Base-by-base conservation (phyloP, 768 basidiomycete genomes). In the Tephrocybe sp. region DNA sequence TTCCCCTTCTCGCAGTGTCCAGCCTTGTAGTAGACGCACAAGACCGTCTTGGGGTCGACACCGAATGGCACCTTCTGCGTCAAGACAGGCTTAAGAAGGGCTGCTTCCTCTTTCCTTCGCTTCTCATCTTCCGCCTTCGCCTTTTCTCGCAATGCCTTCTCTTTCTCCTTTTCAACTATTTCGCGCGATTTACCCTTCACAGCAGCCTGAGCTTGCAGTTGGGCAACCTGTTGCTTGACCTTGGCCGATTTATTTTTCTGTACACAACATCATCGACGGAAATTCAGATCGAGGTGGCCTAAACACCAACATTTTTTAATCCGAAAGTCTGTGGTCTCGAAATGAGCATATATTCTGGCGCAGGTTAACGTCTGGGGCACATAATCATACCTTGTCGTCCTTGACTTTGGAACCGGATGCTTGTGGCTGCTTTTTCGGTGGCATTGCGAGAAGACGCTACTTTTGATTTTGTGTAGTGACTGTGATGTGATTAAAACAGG, bases 191-290 rank as follows among this genome's bases (percentile, higher is more conserved):
- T 95, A 31, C 94, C 94, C 0, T 86, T 66, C 58, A 73, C 57
- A 3, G 86, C 69, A 35, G 84, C 79, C 66, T 95, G 90, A 53
- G 86, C 78, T 69, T 97, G 84, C 41, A 98, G 82, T 38, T 77
- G 76, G 42, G 84, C 82, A 18, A 96, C 86, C 56, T 92, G 79
- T 58, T 87, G 83, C 74, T 98, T 89, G 22, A 95, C 95, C 68
- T 88, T 97, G 60, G 91, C 71, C 2, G 93, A 95, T 73, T 92
- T 94, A 65, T 93, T 94, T 91, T 94, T 95, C 89, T 91, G 64
- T 39, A 39, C 32, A 51, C 47, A 31, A 27, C n/a, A 28, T 55
- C 31, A 53, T 57, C 42, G 42, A 47, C 2, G 38, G 16, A 47
- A 44, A 55, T 51, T 34, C 36, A 45, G 25, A 38, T 32, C 3